Percentiles rank a stretch among this genome's conserved stretches.
Evolutionary conservation across 257 asterid species (phyloP).

Genomic region (Henckelia pumila): DNA sequence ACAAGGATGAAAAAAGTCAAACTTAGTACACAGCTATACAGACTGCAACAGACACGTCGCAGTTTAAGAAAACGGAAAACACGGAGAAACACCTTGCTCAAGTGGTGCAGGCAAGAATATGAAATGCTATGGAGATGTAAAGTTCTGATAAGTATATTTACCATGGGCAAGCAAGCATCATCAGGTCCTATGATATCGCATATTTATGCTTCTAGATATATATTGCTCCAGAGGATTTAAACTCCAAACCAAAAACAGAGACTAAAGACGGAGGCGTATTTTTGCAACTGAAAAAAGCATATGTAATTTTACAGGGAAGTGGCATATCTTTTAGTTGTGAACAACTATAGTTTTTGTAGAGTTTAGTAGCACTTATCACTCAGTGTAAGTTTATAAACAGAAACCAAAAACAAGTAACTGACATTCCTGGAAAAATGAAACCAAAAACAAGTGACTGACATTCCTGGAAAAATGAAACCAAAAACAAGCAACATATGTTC

Average conservation of each 20-base stretch:
- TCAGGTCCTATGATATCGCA: neutral
- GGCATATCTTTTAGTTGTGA: neutral
- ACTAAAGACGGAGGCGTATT: too few species aligned
- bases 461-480: neutral
- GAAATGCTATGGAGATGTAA: slow-evolving; percentile 1
- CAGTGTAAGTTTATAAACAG: neutral
- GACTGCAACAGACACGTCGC: neutral
- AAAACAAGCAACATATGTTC: neutral
- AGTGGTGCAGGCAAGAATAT: slow-evolving; percentile 8
- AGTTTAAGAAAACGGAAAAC: neutral
- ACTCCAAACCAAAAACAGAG: too few species aligned
- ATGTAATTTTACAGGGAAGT: neutral
- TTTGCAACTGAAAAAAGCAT: too few species aligned
- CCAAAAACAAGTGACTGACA: too few species aligned
- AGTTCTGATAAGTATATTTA: neutral
- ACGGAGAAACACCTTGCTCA: slow-evolving; percentile 11
- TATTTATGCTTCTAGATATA: neutral
- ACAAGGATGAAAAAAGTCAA: slow-evolving; percentile 7
- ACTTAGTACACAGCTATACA: neutral
- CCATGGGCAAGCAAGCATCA: neutral
- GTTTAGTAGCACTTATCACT: neutral
- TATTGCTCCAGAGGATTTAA: too few species aligned
- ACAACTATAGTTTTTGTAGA: neutral
- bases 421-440: neutral
- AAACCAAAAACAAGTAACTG: neutral